These are phyloP conservation scores for Chaetomiaceae sp. DNA, from an alignment of 2,329 filamentous ascomycete genomes.

Conservation along the genomic window DNA sequence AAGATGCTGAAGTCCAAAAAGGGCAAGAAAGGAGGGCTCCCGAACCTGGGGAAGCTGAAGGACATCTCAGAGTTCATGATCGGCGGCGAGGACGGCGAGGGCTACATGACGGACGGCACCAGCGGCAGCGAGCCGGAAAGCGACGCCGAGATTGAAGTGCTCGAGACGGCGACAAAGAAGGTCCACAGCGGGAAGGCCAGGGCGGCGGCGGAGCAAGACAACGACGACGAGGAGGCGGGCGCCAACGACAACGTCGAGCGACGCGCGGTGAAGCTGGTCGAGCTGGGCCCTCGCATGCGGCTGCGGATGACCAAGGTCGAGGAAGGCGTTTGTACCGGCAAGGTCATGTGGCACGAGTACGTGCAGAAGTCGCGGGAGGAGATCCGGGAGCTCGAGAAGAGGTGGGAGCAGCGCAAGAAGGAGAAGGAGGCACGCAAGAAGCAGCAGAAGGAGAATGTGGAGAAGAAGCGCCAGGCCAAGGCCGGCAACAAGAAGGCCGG, in stretches of 20 bases:
- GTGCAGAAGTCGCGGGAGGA: constrained; percentile 79
- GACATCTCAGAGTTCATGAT: constrained; percentile 95
- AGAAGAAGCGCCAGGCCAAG: constrained; percentile 76
- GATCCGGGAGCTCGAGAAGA: constrained; percentile 70
- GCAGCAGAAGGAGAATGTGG: constrained; percentile 84
- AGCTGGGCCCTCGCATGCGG: constrained; percentile 85
- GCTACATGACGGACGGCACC: constrained; percentile 79
- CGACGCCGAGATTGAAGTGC: constrained; percentile 90
- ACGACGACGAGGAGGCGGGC: constrained; percentile 41
- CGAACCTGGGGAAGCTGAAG: constrained; percentile 83
- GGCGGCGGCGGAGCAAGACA: constrained; percentile 38
- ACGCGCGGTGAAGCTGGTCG: constrained; percentile 83
- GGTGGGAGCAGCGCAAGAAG: constrained; percentile 71
- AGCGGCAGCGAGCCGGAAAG: constrained; percentile 92
- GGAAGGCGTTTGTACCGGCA: constrained; percentile 83
- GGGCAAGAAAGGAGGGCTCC: constrained; percentile 65
- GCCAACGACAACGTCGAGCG: constrained; percentile 65
- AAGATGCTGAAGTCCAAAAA: constrained; percentile 61
- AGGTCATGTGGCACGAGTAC: constrained; percentile 96
- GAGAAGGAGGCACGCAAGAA: constrained; percentile 80
- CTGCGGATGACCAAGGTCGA: constrained; percentile 92
- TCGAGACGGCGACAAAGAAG: constrained; percentile 57
- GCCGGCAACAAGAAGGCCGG: constrained; percentile 70
- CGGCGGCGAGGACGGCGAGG: constrained; percentile 68
- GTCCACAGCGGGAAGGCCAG: constrained; percentile 51